These are phyloP conservation scores for Calonectria montana DNA, from an alignment of 2,329 filamentous ascomycete species.

Conservation along the genomic window DNA sequence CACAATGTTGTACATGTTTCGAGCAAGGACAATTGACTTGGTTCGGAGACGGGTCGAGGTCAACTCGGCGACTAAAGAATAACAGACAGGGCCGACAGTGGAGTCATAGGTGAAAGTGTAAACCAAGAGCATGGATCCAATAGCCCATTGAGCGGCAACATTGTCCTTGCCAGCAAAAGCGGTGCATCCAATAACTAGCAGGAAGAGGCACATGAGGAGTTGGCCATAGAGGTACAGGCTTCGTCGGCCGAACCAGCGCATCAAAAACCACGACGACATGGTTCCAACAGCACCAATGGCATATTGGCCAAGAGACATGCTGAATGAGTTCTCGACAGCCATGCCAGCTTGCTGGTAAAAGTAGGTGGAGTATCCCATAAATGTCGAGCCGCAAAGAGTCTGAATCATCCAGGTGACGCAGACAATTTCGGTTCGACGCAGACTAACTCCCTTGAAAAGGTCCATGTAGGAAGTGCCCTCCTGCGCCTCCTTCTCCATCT, in stretches of 20 bases:
- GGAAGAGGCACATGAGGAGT: constrained; percentile 58
- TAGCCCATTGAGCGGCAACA: constrained; percentile 59
- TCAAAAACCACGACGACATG: constrained; percentile 57
- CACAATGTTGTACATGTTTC: constrained; percentile 60
- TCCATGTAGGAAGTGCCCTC: constrained; percentile 57
- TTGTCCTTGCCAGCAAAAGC: constrained; percentile 62
- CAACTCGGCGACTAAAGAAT: constrained; percentile 77
- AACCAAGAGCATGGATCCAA: constrained; percentile 57
- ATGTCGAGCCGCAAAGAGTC: constrained; percentile 52
- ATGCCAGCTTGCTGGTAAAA: constrained; percentile 59
- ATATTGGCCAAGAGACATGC: constrained; percentile 55
- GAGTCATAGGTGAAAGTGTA: constrained; percentile 57
- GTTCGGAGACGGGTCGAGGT: constrained; percentile 58
- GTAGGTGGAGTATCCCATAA: constrained; percentile 70
- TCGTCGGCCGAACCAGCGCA: constrained; percentile 57
- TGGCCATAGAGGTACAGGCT: constrained; percentile 58
- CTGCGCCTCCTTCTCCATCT: constrained; percentile 55
- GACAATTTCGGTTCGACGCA: constrained; percentile 59
- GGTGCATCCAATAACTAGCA: constrained; percentile 62
- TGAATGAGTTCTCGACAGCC: constrained; percentile 51
- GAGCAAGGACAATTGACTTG: constrained; percentile 58
- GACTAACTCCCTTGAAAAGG: constrained; percentile 59
- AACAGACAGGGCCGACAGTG: constrained; percentile 72
- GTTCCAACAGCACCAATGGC: constrained; percentile 59
- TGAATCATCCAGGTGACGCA: constrained; percentile 57